Conservation (phyloP, 805 yeast species). For the Metschnikowia noctiluminum region DNA sequence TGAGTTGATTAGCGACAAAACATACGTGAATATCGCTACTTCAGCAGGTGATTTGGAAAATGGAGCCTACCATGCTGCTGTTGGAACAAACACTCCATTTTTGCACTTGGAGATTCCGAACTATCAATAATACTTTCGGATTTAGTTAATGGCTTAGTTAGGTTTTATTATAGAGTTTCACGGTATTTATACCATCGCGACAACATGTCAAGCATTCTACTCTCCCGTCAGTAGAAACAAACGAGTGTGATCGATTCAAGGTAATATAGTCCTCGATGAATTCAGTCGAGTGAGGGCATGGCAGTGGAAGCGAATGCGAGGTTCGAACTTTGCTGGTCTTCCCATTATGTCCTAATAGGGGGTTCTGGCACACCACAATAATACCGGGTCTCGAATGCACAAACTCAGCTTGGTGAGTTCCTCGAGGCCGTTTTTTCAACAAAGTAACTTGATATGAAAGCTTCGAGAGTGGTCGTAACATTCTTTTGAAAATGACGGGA, state of each 20-base stretch:
- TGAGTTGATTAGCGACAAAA: constrained; percentile 34
- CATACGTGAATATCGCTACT: constrained; percentile 40
- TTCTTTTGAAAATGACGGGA: neutral
- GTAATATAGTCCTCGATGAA: too few species aligned
- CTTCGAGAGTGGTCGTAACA: neutral
- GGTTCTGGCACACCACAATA: too few species aligned
- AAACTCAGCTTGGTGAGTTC: too few species aligned
- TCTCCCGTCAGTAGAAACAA: neutral
- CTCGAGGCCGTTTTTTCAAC: too few species aligned
- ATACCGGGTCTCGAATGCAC: too few species aligned
- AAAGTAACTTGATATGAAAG: neutral
- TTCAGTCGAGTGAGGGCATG: too few species aligned
- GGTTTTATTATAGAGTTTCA: constrained; percentile 2
- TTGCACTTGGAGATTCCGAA: constrained; percentile 78
- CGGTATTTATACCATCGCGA: neutral
- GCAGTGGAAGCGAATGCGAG: neutral
- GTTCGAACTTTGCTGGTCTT: too few species aligned
- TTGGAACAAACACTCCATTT: constrained; percentile 65
- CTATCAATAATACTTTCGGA: constrained; percentile 23
- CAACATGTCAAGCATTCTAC: neutral
- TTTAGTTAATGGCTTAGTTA: constrained; percentile 1
- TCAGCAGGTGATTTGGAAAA: constrained; percentile 31
- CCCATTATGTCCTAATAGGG: too few species aligned
- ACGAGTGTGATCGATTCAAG: too few species aligned
- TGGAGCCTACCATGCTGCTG: constrained; percentile 47